These are phyloP conservation scores for Physaria fendleri DNA, from an alignment of 345 rosid species.

Conservation along the genomic window DNA sequence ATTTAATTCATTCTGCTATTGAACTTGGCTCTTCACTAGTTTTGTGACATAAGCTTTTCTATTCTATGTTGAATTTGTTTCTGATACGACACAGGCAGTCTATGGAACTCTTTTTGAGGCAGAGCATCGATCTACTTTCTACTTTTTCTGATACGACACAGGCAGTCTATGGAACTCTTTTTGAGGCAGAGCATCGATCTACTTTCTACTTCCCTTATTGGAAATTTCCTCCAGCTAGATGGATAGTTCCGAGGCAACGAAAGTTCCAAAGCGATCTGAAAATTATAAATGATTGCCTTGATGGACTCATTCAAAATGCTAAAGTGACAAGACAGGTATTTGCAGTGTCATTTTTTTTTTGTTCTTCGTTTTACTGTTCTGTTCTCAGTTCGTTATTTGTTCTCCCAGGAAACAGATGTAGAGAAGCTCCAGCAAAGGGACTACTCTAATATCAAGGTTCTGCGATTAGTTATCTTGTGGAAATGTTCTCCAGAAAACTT, in stretches of 20 bases:
- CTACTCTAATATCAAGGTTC: slow-evolving; percentile 71
- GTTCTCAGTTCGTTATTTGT: slow-evolving; percentile 1
- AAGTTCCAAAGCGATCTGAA: slow-evolving; percentile 83
- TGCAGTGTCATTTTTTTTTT: background rate
- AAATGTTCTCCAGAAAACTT: background rate
- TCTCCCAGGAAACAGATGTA: slow-evolving; percentile 75
- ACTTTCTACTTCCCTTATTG: slow-evolving; percentile 93
- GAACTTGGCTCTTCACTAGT: background rate
- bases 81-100: slow-evolving; percentile 58
- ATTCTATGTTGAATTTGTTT: no score
- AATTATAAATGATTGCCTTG: slow-evolving; percentile 86
- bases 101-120: slow-evolving; percentile 98
- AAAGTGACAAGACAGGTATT: slow-evolving; percentile 81
- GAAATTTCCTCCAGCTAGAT: slow-evolving; percentile 86
- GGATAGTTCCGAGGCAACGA: slow-evolving; percentile 87
- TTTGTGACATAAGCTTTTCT: background rate
- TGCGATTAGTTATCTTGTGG: background rate
- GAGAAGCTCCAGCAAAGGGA: slow-evolving; percentile 89
- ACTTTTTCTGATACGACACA: slow-evolving; percentile 39
- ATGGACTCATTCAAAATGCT: slow-evolving; percentile 86
- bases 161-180: slow-evolving; percentile 98
- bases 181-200: slow-evolving; percentile 96
- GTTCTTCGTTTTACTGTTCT: background rate
- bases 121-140: slow-evolving; percentile 94
- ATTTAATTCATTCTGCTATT: background rate